These are phyloP conservation scores for Cryphonectria nitschkei DNA, from an alignment of 2,329 filamentous ascomycete species.

Conservation along the genomic window DNA sequence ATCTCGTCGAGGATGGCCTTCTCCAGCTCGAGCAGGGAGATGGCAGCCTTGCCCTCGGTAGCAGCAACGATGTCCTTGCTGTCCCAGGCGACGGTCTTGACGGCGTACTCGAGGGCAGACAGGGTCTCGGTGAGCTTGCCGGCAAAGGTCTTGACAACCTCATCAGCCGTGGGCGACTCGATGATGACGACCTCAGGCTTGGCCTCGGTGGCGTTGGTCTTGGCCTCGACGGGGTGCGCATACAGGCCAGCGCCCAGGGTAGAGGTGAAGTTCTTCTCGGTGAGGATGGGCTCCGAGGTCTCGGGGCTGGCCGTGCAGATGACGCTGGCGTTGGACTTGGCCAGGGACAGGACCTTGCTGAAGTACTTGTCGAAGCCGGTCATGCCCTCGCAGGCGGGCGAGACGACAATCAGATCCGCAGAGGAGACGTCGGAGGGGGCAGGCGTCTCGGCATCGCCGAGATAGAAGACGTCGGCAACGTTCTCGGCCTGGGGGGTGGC, in stretches of 20 bases:
- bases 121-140: conserved; percentile 21
- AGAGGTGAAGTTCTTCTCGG: conserved; percentile 16
- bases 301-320: conserved; percentile 9
- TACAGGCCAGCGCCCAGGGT: conserved; percentile 21
- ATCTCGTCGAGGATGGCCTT: conserved; percentile 21
- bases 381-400: conserved; percentile 17
- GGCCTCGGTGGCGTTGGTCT: conserved; percentile 16
- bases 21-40: conserved; percentile 24
- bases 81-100: conserved; percentile 20
- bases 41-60: conserved; percentile 19
- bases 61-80: conserved; percentile 16
- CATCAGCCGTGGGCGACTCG: conserved; percentile 13
- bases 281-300: conserved; percentile 10
- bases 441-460: conserved; percentile 15
- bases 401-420: conserved; percentile 20
- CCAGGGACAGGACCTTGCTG: conserved; percentile 16
- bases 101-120: conserved; percentile 18
- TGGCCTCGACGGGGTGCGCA: conserved; percentile 16
- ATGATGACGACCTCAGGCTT: conserved; percentile 24
- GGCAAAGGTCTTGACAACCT: conserved; percentile 10
- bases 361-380: conserved; percentile 1
- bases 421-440: conserved; percentile 15
- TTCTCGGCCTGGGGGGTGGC: conserved; percentile 16
- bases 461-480: conserved; percentile 20
- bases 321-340: conserved; percentile 17